A percentile compares a stretch with the other conserved stretches of the same genome.
These are phyloP conservation scores for Diutina catenulata DNA, from an alignment of 1,139 yeast genomes.

Conservation along the genomic window DNA sequence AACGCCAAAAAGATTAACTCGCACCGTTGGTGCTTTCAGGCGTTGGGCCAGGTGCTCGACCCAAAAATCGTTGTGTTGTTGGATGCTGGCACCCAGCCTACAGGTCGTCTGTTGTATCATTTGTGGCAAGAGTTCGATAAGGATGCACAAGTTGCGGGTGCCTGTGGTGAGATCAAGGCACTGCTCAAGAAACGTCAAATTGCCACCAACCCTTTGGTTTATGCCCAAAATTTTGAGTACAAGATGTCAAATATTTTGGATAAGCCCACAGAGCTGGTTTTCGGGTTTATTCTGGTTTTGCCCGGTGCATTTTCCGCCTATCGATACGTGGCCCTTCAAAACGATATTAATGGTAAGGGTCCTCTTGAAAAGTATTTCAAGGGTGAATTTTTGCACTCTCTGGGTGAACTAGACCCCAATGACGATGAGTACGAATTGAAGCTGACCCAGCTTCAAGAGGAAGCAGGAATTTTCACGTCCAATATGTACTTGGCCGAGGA, in stretches of 20 bases:
- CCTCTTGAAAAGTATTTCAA: slow-evolving; percentile 72
- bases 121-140: slow-evolving; percentile 63
- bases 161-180: slow-evolving; percentile 74
- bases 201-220: slow-evolving; percentile 62
- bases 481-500: slow-evolving; percentile 85
- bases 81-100: slow-evolving; percentile 76
- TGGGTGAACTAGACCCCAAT: slow-evolving; percentile 17
- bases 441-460: slow-evolving; percentile 29
- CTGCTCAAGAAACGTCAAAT: slow-evolving; percentile 45
- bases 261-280: slow-evolving; percentile 74
- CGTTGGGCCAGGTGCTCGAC: slow-evolving; percentile 57
- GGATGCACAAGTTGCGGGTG: slow-evolving; percentile 68
- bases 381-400: slow-evolving; percentile 59
- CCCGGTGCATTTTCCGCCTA: slow-evolving; percentile 89
- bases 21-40: slow-evolving; percentile 79
- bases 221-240: slow-evolving; percentile 78
- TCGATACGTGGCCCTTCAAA: slow-evolving; percentile 57
- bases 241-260: slow-evolving; percentile 74
- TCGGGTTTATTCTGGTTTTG: slow-evolving; percentile 70
- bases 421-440: slow-evolving; percentile 34
- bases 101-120: slow-evolving; percentile 56
- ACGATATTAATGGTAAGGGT: slow-evolving; percentile 50
- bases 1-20: slow-evolving; percentile 70
- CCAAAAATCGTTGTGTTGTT: slow-evolving; percentile 63
- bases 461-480: slow-evolving; percentile 59